Evolutionary conservation across 768 basidiomycete species (phyloP).

Genomic region (Tricholoma sp.): DNA sequence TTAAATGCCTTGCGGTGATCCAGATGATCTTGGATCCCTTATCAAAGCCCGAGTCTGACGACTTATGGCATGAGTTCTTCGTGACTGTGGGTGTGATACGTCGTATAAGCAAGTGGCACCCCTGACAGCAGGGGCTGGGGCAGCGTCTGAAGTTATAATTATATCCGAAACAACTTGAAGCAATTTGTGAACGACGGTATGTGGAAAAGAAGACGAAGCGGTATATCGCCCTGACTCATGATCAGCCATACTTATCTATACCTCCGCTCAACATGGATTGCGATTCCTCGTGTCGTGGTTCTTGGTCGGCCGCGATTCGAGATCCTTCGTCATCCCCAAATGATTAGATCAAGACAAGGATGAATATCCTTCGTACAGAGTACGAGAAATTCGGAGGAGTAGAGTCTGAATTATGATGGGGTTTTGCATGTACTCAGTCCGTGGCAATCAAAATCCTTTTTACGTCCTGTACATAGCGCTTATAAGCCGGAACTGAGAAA

Average conservation of each 20-base stretch:
- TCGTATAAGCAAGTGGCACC: no score
- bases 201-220: conserved; percentile 81
- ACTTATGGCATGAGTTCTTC: no score
- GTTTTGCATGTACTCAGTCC: conserved; percentile 1
- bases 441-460: background rate
- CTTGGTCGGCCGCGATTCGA: conserved; percentile 71
- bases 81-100: no score
- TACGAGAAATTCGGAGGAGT: conserved; percentile 32
- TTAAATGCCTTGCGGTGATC: no score
- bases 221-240: conserved; percentile 32
- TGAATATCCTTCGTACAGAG: conserved; percentile 68
- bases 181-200: conserved; percentile 69
- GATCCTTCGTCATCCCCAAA: conserved; percentile 73
- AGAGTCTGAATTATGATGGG: conserved; percentile 40
- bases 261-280: conserved; percentile 3
- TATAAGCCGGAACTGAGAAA: background rate
- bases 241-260: conserved; percentile 9
- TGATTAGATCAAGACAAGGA: conserved; percentile 91
- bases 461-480: conserved; percentile 1
- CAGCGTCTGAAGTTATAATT: no score
- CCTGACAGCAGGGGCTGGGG: no score
- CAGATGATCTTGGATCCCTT: no score
- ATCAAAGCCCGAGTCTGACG: no score
- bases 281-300: conserved; percentile 12
- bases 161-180: conserved; percentile 49